These are phyloP conservation scores for Talaromyces amestolkiae DNA, from an alignment of 2,329 filamentous ascomycete species.

Conservation along the genomic window DNA sequence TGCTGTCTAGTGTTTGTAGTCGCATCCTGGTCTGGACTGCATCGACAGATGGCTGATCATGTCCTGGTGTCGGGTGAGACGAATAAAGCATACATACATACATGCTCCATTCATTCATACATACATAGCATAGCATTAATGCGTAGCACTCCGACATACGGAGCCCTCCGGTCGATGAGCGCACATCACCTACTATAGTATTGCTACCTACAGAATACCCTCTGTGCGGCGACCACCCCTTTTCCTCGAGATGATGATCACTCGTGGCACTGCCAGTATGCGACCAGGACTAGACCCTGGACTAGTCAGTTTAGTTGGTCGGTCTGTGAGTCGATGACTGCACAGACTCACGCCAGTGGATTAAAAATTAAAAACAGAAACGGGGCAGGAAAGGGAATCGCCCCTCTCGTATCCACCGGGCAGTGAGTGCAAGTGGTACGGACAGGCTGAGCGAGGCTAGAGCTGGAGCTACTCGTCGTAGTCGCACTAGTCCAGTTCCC, in stretches of 20 bases:
- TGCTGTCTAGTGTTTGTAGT: too few relatives aligned
- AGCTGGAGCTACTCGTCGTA: not conserved
- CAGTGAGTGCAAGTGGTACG: not conserved
- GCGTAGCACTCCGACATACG: not conserved
- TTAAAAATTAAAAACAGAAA: conserved; percentile 8
- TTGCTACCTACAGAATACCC: not conserved
- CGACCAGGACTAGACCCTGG: conserved; percentile 5
- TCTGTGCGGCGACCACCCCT: not conserved
- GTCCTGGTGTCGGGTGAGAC: conserved; percentile 3
- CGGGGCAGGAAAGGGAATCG: conserved; percentile 7
- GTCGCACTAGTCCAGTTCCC: not conserved
- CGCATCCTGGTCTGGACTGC: conserved; percentile 10
- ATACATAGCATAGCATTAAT: not conserved
- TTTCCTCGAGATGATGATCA: not conserved
- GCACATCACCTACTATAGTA: not conserved
- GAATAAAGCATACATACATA: not conserved
- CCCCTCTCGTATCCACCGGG: not conserved
- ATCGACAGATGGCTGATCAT: not conserved
- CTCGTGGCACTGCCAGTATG: conserved; percentile 8
- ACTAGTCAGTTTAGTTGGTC: conserved; percentile 2
- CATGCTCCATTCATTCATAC: too few relatives aligned
- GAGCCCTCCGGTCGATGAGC: not conserved
- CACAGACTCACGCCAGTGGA: not conserved
- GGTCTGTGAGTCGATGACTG: conserved; percentile 7
- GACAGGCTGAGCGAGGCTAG: not conserved